Evolutionary conservation across 2,329 filamentous ascomycete species (phyloP).

Genomic region (Nothopassalora personata): DNA sequence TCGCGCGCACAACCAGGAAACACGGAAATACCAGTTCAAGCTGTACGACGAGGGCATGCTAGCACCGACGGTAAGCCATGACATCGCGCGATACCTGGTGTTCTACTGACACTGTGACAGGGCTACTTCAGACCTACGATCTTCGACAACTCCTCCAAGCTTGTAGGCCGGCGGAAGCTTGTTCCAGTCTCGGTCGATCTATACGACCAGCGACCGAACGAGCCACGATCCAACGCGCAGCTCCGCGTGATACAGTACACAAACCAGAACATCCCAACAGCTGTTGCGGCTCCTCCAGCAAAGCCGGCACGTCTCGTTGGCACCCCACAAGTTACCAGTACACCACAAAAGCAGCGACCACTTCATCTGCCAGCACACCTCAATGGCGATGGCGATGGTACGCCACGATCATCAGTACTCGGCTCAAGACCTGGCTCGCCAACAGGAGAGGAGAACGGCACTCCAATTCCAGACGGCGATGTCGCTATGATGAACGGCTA

Average conservation of each 20-base stretch:
- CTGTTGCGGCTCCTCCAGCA: conserved; percentile 36
- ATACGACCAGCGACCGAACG: conserved; percentile 88
- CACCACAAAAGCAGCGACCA: conserved; percentile 28
- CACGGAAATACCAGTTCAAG: conserved; percentile 91
- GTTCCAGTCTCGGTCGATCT: conserved; percentile 86
- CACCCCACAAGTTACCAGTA: conserved; percentile 23
- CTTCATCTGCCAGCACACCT: conserved; percentile 65
- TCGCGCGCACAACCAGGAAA: conserved; percentile 79
- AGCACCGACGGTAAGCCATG: conserved; percentile 65
- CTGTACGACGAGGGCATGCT: conserved; percentile 94
- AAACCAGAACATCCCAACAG: conserved; percentile 36
- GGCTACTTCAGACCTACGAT: conserved; percentile 86
- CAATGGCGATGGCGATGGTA: conserved; percentile 64
- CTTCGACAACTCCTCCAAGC: conserved; percentile 77
- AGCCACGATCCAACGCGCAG: conserved; percentile 81
- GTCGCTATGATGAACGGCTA: conserved; percentile 34
- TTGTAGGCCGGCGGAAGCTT: conserved; percentile 71
- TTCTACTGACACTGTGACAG: conserved; percentile 24
- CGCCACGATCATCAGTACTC: conserved; percentile 72
- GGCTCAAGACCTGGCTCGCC: conserved; percentile 66
- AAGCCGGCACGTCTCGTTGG: conserved; percentile 43
- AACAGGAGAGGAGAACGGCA: conserved; percentile 68
- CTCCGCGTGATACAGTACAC: conserved; percentile 56
- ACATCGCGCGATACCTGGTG: neutral
- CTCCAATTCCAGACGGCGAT: conserved; percentile 53